A percentile compares a stretch with the other conserved stretches of the same genome.
Evolutionary conservation across 192 early-diverging fungal genomes (phyloP).

Genomic region (Backusella australiensis): DNA sequence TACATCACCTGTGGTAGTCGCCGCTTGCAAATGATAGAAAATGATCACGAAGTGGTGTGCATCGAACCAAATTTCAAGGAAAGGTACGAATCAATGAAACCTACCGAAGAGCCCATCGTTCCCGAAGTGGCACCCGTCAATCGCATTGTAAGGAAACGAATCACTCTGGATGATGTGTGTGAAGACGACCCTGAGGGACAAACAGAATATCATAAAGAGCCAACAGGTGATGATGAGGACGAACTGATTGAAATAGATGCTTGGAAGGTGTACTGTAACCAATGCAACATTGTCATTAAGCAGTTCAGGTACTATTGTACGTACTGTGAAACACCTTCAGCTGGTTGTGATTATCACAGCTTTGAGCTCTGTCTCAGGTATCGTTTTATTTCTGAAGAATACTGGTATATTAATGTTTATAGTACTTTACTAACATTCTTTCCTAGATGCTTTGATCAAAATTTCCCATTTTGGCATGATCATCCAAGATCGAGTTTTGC

Average conservation of each 20-base stretch:
- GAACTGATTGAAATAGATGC: constrained; percentile 23
- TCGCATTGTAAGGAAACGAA: neutral
- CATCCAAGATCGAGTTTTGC: constrained; percentile 85
- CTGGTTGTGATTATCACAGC: constrained; percentile 63
- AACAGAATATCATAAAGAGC: constrained; percentile 21
- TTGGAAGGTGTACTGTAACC: constrained; percentile 76
- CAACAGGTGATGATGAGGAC: neutral
- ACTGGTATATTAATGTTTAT: neutral
- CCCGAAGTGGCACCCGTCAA: neutral
- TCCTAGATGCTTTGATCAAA: constrained; percentile 63
- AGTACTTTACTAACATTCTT: neutral
- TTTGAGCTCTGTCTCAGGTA: constrained; percentile 69
- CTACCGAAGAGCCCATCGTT: neutral
- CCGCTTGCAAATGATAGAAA: constrained; percentile 34
- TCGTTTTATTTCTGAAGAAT: neutral
- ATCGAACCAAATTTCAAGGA: constrained; percentile 22
- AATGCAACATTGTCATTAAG: constrained; percentile 75
- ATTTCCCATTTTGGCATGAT: constrained; percentile 67
- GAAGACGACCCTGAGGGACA: neutral
- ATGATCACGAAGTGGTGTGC: constrained; percentile 31
- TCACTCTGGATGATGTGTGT: neutral
- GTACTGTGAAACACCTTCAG: constrained; percentile 71
- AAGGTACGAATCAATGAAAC: constrained; percentile 3
- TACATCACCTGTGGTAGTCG: constrained; percentile 31
- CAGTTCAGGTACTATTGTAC: constrained; percentile 84